These are phyloP conservation scores for Kalmusia sp. DNA, from an alignment of 2,329 filamentous ascomycete genomes.

Conservation along the genomic window DNA sequence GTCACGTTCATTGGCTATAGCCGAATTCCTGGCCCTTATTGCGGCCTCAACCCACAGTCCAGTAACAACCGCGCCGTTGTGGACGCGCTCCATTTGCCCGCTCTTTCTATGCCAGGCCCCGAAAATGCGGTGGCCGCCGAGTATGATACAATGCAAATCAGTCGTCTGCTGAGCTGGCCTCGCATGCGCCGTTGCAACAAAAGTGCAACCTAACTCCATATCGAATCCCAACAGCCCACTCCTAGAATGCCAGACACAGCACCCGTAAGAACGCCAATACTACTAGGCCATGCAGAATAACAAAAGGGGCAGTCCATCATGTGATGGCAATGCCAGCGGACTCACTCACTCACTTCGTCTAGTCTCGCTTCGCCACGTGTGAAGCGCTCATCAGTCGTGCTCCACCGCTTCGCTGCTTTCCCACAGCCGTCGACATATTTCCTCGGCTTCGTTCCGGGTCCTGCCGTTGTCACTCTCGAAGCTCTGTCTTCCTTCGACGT, in stretches of 20 bases:
- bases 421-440: slow-evolving; percentile 50
- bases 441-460: slow-evolving; percentile 43
- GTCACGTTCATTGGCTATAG: slow-evolving; percentile 27
- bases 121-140: slow-evolving; percentile 6
- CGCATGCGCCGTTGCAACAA: not conserved
- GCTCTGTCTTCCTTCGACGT: slow-evolving; percentile 33
- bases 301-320: not conserved
- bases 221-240: not conserved
- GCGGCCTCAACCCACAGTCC: slow-evolving; percentile 15
- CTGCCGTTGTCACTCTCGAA: slow-evolving; percentile 36
- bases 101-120: slow-evolving; percentile 15
- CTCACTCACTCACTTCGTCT: not conserved
- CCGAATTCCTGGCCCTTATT: slow-evolving; percentile 16
- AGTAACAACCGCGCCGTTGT: slow-evolving; percentile 14
- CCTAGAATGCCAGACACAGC: not conserved
- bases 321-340: not conserved
- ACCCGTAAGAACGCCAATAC: not conserved
- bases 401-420: slow-evolving; percentile 46
- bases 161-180: not conserved
- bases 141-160: slow-evolving; percentile 11
- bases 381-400: slow-evolving; percentile 38
- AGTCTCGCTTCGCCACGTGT: slow-evolving; percentile 1
- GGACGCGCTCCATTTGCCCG: slow-evolving; percentile 7
- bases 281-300: not conserved
- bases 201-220: not conserved